Base-by-base conservation (phyloP, 2,329 filamentous ascomycete genomes). In the Emmonsia crescens region DNA sequence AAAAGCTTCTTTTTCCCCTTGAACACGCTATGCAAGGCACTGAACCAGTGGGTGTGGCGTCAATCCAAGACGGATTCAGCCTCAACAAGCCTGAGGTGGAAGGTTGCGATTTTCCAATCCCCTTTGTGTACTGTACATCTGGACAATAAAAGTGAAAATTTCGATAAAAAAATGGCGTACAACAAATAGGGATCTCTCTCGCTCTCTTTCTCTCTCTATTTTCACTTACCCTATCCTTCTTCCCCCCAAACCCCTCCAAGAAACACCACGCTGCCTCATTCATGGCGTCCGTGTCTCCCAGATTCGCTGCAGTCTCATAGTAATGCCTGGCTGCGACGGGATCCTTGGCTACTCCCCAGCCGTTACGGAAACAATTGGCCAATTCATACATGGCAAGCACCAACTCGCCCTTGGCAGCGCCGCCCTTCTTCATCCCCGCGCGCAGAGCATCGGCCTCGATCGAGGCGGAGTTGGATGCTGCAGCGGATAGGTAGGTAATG, bases 251-350 rank as follows among this genome's bases (percentile, higher is more conserved):
- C n/a, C 94, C 94, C 73, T 96, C 89, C 33, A 95, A 76, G 80
- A 94, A 97, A 79, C 94, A 99, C 91, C 91, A 96, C 42, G 87
- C 94, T 60, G 88, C 88, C 76, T 97, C 93, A 72, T 96, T 96
- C 92, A 97, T 96, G 62, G 92, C 94, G 78, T 99, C 94, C 52
- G 89, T 90, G 75, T 99, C 94, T 64, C 94, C 94, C 67, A 99
- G 78, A 74, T 99, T 97, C 64, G 94, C 94, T 33, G 94, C 94
- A 10, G 93, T 96, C 77, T 97, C 93, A 75, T 97, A 99, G 75
- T 97, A 99, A 82, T 96, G 81, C 68, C 82, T 80, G 57, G 94
- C 94, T 55, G 94, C 94, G 59, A 90, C 82, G 42, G 91, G 83
- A 74, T 99, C 94, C 72, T 89, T 89, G 65, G 85, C 82, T 57